Evolutionary conservation across 805 yeast genomes (phyloP).

Genomic region (Candida xyloterini): DNA sequence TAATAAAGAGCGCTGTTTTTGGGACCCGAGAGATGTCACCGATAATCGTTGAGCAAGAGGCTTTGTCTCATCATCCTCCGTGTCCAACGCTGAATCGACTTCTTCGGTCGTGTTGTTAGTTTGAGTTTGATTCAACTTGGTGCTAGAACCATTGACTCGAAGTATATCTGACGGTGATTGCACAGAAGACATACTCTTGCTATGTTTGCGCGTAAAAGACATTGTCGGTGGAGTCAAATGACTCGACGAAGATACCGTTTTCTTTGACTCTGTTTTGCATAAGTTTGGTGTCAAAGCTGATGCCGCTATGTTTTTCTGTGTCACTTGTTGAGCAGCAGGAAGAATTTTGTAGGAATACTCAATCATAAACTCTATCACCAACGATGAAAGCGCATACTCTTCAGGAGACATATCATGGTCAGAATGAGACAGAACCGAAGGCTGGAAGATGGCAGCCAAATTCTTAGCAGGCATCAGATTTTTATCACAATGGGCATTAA

Average conservation of each 20-base stretch:
- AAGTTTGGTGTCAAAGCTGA: not conserved
- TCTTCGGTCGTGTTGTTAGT: constrained; percentile 23
- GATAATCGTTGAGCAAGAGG: constrained; percentile 11
- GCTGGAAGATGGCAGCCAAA: constrained; percentile 94
- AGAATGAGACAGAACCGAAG: constrained; percentile 91
- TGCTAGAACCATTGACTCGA: constrained; percentile 25
- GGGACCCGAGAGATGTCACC: constrained; percentile 6
- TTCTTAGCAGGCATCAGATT: constrained; percentile 92
- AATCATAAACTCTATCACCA: constrained; percentile 84
- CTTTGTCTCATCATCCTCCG: constrained; percentile 21
- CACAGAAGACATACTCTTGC: constrained; percentile 45
- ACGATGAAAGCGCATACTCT: constrained; percentile 83
- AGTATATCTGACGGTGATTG: constrained; percentile 40
- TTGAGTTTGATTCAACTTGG: constrained; percentile 6
- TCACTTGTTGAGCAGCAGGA: constrained; percentile 42
- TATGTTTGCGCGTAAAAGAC: constrained; percentile 31
- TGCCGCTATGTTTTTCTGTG: not conserved
- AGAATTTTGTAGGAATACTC: constrained; percentile 78
- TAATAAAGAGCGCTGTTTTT: constrained; percentile 2
- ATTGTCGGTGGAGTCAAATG: constrained; percentile 18
- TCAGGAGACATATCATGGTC: constrained; percentile 89
- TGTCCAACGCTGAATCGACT: constrained; percentile 24
- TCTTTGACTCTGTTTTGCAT: constrained; percentile 1
- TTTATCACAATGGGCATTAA: constrained; percentile 69
- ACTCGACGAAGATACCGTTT: constrained; percentile 4